Conservation (phyloP, 2,329 filamentous ascomycete species). For the Botryosphaeria dothidea region DNA sequence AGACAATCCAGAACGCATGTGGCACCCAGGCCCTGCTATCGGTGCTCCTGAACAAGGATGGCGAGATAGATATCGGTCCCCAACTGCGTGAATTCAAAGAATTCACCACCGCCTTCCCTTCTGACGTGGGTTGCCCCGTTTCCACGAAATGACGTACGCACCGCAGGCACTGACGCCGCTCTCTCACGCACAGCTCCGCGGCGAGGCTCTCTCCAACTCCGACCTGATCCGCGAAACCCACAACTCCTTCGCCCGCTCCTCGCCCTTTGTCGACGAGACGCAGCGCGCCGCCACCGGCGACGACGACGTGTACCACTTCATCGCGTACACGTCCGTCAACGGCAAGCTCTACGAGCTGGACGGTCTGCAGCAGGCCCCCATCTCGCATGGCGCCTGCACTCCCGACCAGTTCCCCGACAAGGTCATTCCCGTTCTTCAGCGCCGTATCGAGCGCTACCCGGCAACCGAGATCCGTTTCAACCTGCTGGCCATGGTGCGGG, state of each 20-base stretch:
- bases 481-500: slow-evolving; percentile 85
- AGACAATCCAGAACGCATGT: slow-evolving; percentile 98
- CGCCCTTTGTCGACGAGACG: slow-evolving; percentile 92
- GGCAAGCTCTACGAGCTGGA: slow-evolving; percentile 90
- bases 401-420: slow-evolving; percentile 72
- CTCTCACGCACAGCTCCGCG: slow-evolving; percentile 56
- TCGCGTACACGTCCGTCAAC: slow-evolving; percentile 84
- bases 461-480: slow-evolving; percentile 92
- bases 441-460: slow-evolving; percentile 82
- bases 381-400: slow-evolving; percentile 77
- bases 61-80: slow-evolving; percentile 69
- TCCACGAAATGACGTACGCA: not conserved
- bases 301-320: slow-evolving; percentile 96
- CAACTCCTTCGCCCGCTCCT: slow-evolving; percentile 86
- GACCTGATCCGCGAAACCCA: slow-evolving; percentile 65
- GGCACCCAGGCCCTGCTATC: slow-evolving; percentile 93
- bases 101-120: slow-evolving; percentile 81
- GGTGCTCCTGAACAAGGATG: slow-evolving; percentile 82
- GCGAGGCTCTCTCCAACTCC: slow-evolving; percentile 71
- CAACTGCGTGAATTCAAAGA: slow-evolving; percentile 78
- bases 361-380: slow-evolving; percentile 88
- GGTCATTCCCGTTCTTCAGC: slow-evolving; percentile 84
- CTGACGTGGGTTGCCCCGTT: slow-evolving; percentile 41
- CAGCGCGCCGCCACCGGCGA: slow-evolving; percentile 68
- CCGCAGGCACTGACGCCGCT: not conserved